Evolutionary conservation across 768 basidiomycete species (phyloP).

Genomic region (Krasilnikovozyma curviuscula): DNA sequence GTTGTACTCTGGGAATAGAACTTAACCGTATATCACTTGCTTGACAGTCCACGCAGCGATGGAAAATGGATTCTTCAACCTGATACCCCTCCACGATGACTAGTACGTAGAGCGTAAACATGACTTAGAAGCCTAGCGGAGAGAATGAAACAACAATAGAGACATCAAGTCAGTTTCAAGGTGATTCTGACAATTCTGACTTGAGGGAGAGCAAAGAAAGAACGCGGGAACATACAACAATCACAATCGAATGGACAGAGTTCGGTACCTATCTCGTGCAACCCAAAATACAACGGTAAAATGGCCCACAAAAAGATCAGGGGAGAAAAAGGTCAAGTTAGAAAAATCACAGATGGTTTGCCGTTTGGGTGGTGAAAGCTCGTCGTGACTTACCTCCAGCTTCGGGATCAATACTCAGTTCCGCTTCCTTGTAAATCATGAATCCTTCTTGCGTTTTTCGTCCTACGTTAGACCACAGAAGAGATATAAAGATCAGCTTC

Average conservation of each 20-base stretch:
- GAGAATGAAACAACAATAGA: too few species aligned
- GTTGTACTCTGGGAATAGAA: too few species aligned
- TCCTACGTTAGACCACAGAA: constrained; percentile 8
- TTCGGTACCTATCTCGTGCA: constrained; percentile 19
- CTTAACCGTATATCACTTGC: too few species aligned
- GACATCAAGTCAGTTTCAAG: too few species aligned
- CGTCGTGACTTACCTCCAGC: constrained; percentile 20
- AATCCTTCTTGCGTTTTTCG: constrained; percentile 27
- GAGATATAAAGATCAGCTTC: constrained; percentile 17
- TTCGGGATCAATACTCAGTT: constrained; percentile 23
- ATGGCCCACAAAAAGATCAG: neutral
- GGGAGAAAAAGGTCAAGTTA: neutral
- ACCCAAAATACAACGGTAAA: neutral
- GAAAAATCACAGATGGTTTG: neutral
- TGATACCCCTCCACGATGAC: too few species aligned
- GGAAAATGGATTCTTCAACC: too few species aligned
- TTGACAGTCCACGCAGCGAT: too few species aligned
- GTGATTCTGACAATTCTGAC: too few species aligned
- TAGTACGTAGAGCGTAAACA: too few species aligned
- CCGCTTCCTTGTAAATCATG: constrained; percentile 26
- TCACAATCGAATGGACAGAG: constrained; percentile 28
- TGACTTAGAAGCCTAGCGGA: too few species aligned
- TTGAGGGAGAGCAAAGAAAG: neutral
- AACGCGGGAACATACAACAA: constrained; percentile 19
- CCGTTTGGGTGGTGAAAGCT: neutral